Percentiles rank a stretch among this genome's conserved stretches.
Conservation (phyloP, 2,329 filamentous ascomycete species). For the Colletotrichum gigasporum region DNA sequence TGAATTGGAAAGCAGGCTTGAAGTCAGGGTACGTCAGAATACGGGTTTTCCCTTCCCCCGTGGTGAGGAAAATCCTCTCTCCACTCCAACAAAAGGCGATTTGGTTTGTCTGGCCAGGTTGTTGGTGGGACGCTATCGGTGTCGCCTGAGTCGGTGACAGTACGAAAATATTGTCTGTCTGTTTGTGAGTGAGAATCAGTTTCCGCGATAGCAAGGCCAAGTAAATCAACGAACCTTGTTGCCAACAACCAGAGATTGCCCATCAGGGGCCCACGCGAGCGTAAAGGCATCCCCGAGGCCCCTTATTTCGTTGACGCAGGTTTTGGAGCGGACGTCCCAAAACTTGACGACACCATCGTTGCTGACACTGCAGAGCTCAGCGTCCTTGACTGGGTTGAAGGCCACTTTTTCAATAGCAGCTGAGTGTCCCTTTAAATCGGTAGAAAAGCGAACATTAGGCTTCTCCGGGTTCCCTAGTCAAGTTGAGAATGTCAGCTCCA, state of each 20-base stretch:
- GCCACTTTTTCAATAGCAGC: conserved; percentile 77
- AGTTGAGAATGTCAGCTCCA: not conserved
- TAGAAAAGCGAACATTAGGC: conserved; percentile 77
- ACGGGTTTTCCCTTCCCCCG: conserved; percentile 75
- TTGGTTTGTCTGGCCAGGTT: conserved; percentile 74
- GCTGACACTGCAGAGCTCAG: conserved; percentile 79
- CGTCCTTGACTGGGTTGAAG: conserved; percentile 81
- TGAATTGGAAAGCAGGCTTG: conserved; percentile 62
- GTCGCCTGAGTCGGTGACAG: conserved; percentile 68
- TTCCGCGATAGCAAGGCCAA: not conserved
- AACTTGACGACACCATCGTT: conserved; percentile 79
- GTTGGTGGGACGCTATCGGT: conserved; percentile 67
- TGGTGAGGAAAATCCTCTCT: conserved; percentile 75
- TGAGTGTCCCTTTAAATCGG: conserved; percentile 75
- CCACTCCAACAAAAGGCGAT: conserved; percentile 80
- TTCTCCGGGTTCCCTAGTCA: conserved; percentile 77
- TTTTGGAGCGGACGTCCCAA: conserved; percentile 82
- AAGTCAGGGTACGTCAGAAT: conserved; percentile 75
- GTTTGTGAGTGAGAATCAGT: conserved; percentile 30
- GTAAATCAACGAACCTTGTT: conserved; percentile 66
- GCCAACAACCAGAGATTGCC: conserved; percentile 75
- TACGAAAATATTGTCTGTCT: conserved; percentile 71
- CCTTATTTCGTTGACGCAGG: conserved; percentile 75
- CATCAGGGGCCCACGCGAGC: conserved; percentile 78
- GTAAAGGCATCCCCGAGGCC: conserved; percentile 74